phyloP scores from a whole-genome alignment of 2,329 filamentous ascomycete species.

The Nannizzia gypsea region DNA sequence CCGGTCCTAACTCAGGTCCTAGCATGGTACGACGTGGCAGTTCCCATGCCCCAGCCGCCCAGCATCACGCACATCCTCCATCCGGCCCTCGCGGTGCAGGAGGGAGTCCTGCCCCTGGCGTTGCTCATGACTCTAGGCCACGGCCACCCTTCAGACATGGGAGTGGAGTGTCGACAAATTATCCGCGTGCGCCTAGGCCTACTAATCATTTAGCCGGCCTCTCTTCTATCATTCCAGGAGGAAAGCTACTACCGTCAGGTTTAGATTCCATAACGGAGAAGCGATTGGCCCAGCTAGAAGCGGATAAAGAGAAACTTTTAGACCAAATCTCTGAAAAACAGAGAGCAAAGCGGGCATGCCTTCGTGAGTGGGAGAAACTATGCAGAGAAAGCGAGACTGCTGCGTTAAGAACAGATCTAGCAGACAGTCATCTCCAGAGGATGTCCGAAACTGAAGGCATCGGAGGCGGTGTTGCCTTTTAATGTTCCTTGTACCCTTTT shows the following conservation, averaged over 20 bases:
- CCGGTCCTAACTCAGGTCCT: constrained; percentile 17
- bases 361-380: constrained; percentile 38
- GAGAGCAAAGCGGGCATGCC: constrained; percentile 28
- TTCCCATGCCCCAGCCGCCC: constrained; percentile 8
- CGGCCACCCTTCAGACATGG: constrained; percentile 27
- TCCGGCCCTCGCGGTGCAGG: constrained; percentile 23
- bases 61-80: constrained; percentile 26
- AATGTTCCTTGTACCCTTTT: constrained; percentile 4
- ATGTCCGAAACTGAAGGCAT: constrained; percentile 34
- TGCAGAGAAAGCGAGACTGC: constrained; percentile 38
- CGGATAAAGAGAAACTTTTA: constrained; percentile 34
- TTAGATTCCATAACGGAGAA: constrained; percentile 33
- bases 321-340: constrained; percentile 37
- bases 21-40: neutral
- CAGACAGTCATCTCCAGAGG: constrained; percentile 36
- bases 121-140: constrained; percentile 20
- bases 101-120: neutral
- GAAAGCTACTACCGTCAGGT: constrained; percentile 28
- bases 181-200: constrained; percentile 30
- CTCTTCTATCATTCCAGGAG: constrained; percentile 31
- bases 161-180: constrained; percentile 25
- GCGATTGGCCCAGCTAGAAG: constrained; percentile 34
- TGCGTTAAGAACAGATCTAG: constrained; percentile 35
- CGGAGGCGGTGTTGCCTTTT: constrained; percentile 30
- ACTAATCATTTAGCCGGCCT: constrained; percentile 31